Conservation (phyloP, 2,329 filamentous ascomycete genomes). For the Pseudogymnoascus sp. region DNA sequence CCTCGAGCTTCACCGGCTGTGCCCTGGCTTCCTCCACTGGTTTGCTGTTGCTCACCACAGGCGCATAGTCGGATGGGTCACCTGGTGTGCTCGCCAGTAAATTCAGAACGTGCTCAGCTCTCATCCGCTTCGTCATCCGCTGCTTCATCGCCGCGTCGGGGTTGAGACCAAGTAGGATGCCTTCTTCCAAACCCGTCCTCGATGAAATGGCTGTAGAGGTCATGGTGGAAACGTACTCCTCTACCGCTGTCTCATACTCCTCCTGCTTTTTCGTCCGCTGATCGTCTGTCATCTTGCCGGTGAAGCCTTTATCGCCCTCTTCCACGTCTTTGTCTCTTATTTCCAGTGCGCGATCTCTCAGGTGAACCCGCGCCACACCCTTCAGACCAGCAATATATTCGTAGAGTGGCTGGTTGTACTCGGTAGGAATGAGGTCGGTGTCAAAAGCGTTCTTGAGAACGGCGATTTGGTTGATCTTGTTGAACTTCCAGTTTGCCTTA, state of each 20-base stretch:
- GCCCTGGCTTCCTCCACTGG: conserved; percentile 14
- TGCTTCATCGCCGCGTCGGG: conserved; percentile 44
- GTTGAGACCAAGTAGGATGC: conserved; percentile 23
- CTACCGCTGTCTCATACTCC: conserved; percentile 45
- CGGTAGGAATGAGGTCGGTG: conserved; percentile 58
- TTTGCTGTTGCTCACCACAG: conserved; percentile 1
- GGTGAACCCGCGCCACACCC: conserved; percentile 60
- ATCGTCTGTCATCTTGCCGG: conserved; percentile 38
- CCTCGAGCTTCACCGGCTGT: conserved; percentile 37
- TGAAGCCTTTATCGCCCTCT: conserved; percentile 37
- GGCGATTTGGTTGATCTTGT: conserved; percentile 83
- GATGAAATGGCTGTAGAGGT: conserved; percentile 15
- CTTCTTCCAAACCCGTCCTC: conserved; percentile 24
- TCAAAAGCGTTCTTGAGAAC: conserved; percentile 78
- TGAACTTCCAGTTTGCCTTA: conserved; percentile 81
- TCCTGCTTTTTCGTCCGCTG: conserved; percentile 41
- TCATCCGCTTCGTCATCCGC: conserved; percentile 54
- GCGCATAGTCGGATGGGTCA: background rate
- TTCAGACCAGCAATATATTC: conserved; percentile 74
- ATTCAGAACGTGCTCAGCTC: conserved; percentile 49
- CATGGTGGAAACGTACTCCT: conserved; percentile 25
- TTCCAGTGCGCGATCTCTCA: conserved; percentile 58
- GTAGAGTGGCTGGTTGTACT: conserved; percentile 61
- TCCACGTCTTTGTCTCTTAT: conserved; percentile 50
- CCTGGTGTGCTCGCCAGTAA: conserved; percentile 39